Evolutionary conservation across 257 asterid genomes (phyloP).

Genomic region (Rubia yunnanensis): DNA sequence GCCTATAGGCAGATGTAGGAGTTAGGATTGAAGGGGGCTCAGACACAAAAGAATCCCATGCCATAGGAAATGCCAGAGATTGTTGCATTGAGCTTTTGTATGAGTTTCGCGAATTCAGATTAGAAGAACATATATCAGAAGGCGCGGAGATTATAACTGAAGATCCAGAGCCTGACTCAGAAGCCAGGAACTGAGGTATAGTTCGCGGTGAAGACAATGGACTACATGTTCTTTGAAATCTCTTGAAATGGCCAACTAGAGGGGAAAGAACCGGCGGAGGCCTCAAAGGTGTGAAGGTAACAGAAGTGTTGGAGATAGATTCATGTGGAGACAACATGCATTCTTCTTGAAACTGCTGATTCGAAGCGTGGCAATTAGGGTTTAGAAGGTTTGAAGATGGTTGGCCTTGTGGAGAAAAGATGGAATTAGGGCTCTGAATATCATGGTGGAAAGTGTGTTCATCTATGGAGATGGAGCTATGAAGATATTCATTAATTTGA

Average conservation of each 20-base stretch:
- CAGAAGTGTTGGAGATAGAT: background rate
- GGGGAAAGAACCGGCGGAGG: constrained; percentile 27
- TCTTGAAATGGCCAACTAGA: constrained; percentile 9
- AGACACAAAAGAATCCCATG: background rate
- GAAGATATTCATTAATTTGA: background rate
- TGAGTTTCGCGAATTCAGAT: background rate
- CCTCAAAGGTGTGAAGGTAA: constrained; percentile 7
- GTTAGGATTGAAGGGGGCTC: constrained; percentile 38
- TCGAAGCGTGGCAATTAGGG: constrained; percentile 14
- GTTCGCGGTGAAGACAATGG: constrained; percentile 12
- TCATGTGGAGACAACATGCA: constrained; percentile 4
- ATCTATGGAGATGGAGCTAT: constrained; percentile 1
- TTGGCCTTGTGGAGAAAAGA: background rate
- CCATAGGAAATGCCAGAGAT: background rate
- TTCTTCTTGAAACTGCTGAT: constrained; percentile 5
- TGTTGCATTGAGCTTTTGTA: constrained; percentile 6
- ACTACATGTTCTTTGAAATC: constrained; percentile 12
- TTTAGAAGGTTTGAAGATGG: constrained; percentile 4
- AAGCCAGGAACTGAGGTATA: background rate
- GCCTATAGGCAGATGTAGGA: constrained; percentile 6
- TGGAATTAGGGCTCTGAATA: background rate
- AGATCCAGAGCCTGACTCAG: constrained; percentile 18
- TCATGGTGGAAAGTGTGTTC: background rate
- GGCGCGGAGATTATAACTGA: constrained; percentile 8
- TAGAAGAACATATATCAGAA: constrained; percentile 7